Conservation (phyloP, 1,139 yeast genomes). For the Yamadazyma epiphylla region DNA sequence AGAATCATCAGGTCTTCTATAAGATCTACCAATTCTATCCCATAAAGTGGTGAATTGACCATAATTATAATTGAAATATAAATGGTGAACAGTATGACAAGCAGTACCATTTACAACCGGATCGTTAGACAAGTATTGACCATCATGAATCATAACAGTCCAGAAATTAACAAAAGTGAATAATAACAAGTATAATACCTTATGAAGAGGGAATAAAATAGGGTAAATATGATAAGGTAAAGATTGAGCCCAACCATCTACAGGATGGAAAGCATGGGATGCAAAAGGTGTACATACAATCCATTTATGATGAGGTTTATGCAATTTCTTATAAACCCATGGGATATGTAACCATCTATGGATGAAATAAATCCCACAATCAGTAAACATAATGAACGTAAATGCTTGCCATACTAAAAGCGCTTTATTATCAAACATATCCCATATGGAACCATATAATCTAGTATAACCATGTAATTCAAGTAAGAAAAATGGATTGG, state of each 20-base stretch:
- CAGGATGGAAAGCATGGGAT: slow-evolving; percentile 97
- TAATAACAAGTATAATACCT: slow-evolving; percentile 71
- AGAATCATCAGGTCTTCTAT: slow-evolving; percentile 87
- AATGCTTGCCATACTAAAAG: slow-evolving; percentile 67
- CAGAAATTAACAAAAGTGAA: slow-evolving; percentile 93
- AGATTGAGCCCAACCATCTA: slow-evolving; percentile 92
- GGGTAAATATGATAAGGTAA: slow-evolving; percentile 92
- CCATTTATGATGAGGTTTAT: slow-evolving; percentile 99
- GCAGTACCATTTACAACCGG: slow-evolving; percentile 97
- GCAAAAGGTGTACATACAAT: slow-evolving; percentile 98
- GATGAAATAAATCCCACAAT: slow-evolving; percentile 83
- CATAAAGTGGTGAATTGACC: slow-evolving; percentile 97
- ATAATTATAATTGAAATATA: slow-evolving; percentile 94
- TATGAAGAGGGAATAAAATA: slow-evolving; percentile 86
- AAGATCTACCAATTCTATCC: slow-evolving; percentile 94
- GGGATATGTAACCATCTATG: slow-evolving; percentile 96
- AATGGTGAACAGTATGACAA: slow-evolving; percentile 94
- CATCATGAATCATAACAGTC: slow-evolving; percentile 99
- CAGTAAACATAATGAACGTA: slow-evolving; percentile 83
- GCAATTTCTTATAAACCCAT: slow-evolving; percentile 73
- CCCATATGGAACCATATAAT: slow-evolving; percentile 64
- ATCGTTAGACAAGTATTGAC: slow-evolving; percentile 89
- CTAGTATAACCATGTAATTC: slow-evolving; percentile 83
- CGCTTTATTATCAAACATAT: slow-evolving; percentile 66
- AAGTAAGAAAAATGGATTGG: slow-evolving; percentile 83